Evolutionary conservation across 2,329 filamentous ascomycete species (phyloP).

Genomic region (Colletotrichum navitas): DNA sequence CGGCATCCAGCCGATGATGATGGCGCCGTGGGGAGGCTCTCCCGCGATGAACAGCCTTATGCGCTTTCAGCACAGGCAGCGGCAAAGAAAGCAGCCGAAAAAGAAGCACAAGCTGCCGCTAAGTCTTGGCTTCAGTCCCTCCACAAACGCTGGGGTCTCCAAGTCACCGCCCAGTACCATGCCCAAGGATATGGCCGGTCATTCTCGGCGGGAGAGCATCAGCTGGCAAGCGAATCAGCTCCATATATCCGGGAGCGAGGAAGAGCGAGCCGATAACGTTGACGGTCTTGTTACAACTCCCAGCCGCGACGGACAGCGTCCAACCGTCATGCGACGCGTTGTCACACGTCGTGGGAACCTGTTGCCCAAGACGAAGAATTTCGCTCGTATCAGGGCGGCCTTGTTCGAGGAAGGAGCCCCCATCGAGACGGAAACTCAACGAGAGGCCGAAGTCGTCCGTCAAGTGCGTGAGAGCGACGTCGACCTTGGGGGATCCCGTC

Average conservation of each 20-base stretch:
- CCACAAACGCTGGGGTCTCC: conserved; percentile 62
- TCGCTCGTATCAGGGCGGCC: conserved; percentile 91
- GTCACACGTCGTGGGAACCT: conserved; percentile 92
- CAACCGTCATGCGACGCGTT: conserved; percentile 81
- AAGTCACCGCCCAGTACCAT: conserved; percentile 77
- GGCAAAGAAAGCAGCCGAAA: conserved; percentile 76
- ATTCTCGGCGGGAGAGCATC: conserved; percentile 85
- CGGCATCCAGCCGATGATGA: conserved; percentile 60
- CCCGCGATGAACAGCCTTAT: conserved; percentile 81
- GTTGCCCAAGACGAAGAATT: conserved; percentile 94
- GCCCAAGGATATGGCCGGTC: conserved; percentile 53
- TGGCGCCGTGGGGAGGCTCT: conserved; percentile 75
- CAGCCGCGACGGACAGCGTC: conserved; percentile 69
- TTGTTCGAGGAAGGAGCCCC: conserved; percentile 90
- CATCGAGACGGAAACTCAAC: conserved; percentile 86
- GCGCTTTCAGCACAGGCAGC: conserved; percentile 84
- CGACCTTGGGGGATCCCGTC: conserved; percentile 63
- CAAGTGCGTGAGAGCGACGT: conserved; percentile 93
- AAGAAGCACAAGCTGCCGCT: conserved; percentile 64
- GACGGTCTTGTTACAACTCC: conserved; percentile 58
- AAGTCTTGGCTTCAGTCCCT: conserved; percentile 64
- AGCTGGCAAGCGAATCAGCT: conserved; percentile 91
- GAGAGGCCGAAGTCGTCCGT: conserved; percentile 94
- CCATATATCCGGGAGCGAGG: conserved; percentile 80
- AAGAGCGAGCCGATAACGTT: conserved; percentile 77